Base-by-base conservation (phyloP, 2,329 filamentous ascomycete species). In the Cercospora sp. region DNA sequence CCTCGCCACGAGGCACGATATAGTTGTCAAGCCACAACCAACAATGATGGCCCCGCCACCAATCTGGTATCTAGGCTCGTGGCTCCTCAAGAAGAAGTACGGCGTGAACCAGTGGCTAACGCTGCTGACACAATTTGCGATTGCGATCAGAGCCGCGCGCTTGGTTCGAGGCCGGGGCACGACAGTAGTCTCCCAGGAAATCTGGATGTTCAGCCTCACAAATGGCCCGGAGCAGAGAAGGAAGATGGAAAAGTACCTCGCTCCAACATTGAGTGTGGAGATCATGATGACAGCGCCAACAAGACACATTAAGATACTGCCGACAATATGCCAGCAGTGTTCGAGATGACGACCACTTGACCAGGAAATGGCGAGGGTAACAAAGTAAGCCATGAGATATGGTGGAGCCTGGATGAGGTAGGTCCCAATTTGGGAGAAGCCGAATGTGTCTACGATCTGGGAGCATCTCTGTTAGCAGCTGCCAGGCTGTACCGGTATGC, bases 31-130 rank as follows among this genome's bases (percentile, higher is more conserved):
- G 6, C 65, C 68, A 57, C 68, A 71, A 10, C 65, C 67, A 23
- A 60, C 68, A 33, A 68, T 67, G 20, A 69, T 69, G 10, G 57
- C 65, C 23, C 67, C 69, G 12, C 69, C 67, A 23, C 69, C 69
- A 23, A 48, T 64, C 53, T 67, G 67, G 42, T 71, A 68, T 45
- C 65, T 65, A 3, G 69, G 69, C 60, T 69, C 69, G 13, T 69
- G 69, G 28, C 36, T 64, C 10, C 64, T 60, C 12, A 65, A 40
- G 42, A 69, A 69, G 58, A 69, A 69, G 48, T 69, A 68, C 3
- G 68, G 68, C 13, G 68, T 68, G 26, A 69, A 69, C 68, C 68
- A 69, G 42, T 69, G 68, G 18, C 58, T 62, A 26, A 66, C 64
- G 9, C 58, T 53, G 48, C 64, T 66, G 20, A 63, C 59, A 31